Conservation (phyloP, 495 filamentous ascomycete genomes). For the Halenospora varia region DNA sequence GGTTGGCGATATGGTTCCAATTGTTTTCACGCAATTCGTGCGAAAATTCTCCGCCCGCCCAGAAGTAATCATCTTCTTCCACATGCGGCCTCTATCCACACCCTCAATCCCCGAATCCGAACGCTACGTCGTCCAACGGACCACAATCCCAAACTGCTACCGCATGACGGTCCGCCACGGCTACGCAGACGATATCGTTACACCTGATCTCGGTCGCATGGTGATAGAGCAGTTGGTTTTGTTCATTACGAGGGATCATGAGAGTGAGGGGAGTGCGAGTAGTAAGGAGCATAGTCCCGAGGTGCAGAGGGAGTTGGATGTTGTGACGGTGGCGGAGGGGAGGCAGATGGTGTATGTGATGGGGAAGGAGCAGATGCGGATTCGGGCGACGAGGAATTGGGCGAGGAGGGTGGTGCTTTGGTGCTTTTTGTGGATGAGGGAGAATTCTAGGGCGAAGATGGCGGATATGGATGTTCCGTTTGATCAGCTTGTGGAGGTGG, state of each 20-base stretch:
- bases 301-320: slow-evolving; percentile 38
- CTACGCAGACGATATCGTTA: slow-evolving; percentile 66
- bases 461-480: slow-evolving; percentile 55
- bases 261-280: slow-evolving; percentile 12
- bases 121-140: slow-evolving; percentile 36
- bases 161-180: slow-evolving; percentile 65
- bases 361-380: slow-evolving; percentile 67
- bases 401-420: slow-evolving; percentile 44
- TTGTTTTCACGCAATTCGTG: slow-evolving; percentile 61
- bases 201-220: slow-evolving; percentile 52
- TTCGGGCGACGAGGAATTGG: slow-evolving; percentile 41
- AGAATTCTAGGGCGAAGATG: slow-evolving; percentile 64
- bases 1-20: slow-evolving; percentile 47
- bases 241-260: slow-evolving; percentile 41
- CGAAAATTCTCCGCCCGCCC: slow-evolving; percentile 56
- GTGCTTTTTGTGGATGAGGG: slow-evolving; percentile 63
- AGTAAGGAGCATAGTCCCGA: slow-evolving; percentile 31
- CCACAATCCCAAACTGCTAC: slow-evolving; percentile 53
- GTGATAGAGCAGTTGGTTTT: slow-evolving; percentile 56
- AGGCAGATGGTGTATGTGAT: slow-evolving; percentile 64
- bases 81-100: slow-evolving; percentile 52
- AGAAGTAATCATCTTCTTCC: slow-evolving; percentile 58
- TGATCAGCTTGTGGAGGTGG: slow-evolving; percentile 63
- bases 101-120: slow-evolving; percentile 43
- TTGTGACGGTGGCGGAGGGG: slow-evolving; percentile 54